Percentiles rank a stretch among this genome's conserved stretches.
Conservation (phyloP, 2,329 filamentous ascomycete genomes). For the Talaromyces funiculosus region DNA sequence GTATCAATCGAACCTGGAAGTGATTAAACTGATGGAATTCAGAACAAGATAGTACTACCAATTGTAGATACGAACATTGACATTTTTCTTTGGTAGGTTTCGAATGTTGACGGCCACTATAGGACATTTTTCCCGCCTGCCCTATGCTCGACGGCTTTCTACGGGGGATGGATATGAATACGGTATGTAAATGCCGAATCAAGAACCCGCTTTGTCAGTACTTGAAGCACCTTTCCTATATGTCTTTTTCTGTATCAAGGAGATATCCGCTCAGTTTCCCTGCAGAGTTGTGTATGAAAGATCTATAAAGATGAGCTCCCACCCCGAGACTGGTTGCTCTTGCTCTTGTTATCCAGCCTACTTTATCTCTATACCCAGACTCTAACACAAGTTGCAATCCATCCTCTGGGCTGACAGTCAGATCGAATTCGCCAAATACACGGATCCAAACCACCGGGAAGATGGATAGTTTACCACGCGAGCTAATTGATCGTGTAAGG, state of each 20-base stretch:
- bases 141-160: neutral
- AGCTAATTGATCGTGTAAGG: neutral
- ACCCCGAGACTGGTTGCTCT: neutral
- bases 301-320: neutral
- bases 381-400: no score
- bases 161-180: neutral
- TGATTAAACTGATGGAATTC: no score
- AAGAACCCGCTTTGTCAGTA: neutral
- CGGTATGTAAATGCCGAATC: no score
- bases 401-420: neutral
- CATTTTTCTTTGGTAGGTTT: neutral
- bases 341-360: no score
- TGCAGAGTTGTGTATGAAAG: neutral
- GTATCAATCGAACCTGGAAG: neutral
- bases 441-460: neutral
- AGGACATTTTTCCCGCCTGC: neutral
- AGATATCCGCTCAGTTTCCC: neutral
- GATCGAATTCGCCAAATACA: neutral
- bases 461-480: neutral
- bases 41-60: no score
- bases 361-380: no score
- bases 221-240: neutral
- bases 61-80: no score
- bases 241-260: neutral
- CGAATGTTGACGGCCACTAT: neutral